Base-by-base conservation (phyloP, 768 basidiomycete genomes). In the Collybia sp. region DNA sequence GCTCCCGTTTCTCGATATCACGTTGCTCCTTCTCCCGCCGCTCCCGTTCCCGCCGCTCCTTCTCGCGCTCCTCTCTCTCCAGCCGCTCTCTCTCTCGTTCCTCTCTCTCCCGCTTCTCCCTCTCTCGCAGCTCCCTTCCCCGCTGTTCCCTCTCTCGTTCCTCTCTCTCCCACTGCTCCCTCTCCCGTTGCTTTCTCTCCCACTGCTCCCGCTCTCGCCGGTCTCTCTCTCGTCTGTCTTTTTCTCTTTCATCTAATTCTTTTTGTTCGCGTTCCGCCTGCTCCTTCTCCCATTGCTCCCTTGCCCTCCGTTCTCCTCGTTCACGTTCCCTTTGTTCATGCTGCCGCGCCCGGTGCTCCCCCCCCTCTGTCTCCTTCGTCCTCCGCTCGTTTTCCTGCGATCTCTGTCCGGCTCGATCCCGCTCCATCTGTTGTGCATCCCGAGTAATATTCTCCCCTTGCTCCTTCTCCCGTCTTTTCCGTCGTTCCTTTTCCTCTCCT, bases 291-390 rank as follows among this genome's bases (percentile, higher is more conserved):
- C 25, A 8, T 8, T 25, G 25, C 25, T 25, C 25, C 25, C 25
- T 25, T 8, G 25, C 25, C 25, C 25, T 25, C 25, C 25, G 25
- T 25, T 25, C 25, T 8, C 25, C 25, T 8, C 25, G 25, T 25
- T 25, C 25, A 8, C 36, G 36, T 10, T 38, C 36, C 36, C 36
- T 3, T 10, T 18, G 36, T 15, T 38, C 15, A 18, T 38, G 15
- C 10, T 15, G 36, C 36, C 18, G 15, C 18, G 36, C 15, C 36
- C 36, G 6, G 3, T 38, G 15, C 18, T 15, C 36, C n/a, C 6
- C 4, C n/a, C 10, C 36, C 49, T 65, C 65, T 50, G 60, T 65
- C 47, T 61, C 65, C 50, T 48, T 68, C 33, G 58, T 61, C 42
- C 46, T 25, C 25, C 25, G 25, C 25, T 25, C 25, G 25, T 3